Base-by-base conservation (phyloP, 352 stramenopile species). In the Pythium graminicola region DNA sequence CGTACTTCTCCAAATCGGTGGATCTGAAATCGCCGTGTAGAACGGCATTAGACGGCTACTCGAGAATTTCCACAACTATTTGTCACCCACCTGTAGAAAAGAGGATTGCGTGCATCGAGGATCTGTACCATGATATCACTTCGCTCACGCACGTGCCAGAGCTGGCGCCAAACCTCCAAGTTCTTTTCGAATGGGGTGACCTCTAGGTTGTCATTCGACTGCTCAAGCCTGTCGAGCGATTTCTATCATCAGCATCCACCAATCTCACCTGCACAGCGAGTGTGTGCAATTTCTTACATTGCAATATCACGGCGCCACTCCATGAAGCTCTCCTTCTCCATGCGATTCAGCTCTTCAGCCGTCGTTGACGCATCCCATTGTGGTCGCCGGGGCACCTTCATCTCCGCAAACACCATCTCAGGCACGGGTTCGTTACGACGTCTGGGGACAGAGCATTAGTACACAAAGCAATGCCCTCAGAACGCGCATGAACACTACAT, bases 181-280 rank as follows among this genome's bases (percentile, higher is more conserved):
- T 99, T 99, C 76, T 99, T 99, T 76, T 99, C 97, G 64, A 99
- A 99, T 16, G 97, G 97, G 16, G 97, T 99, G 26, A 99, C 94
- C 58, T 92, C 86, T 26, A 89, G 64, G 42, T 84, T 69, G 6
- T 90, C 79, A 6, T 79, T 80, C 16, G 84, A 85, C 49, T 73
- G 67, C 55, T 95, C 84, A 33, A 93, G 51, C 39, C 83, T 93
- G 22, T 2, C 9, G 7, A 22, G 32, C 42, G 13, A 9, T n/a
- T n/a, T n/a, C n/a, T 45, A 45, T 17, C 20, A 24, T 32, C 28
- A 16, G 20, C 28, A 24, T 26, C 33, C 16, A 38, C 62, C 52
- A 36, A 35, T 1, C 17, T n/a, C n/a, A n/a, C n/a, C n/a, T n/a
- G n/a, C n/a, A n/a, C n/a, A n/a, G n/a, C 5, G 33, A 51, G 10